phyloP scores from a whole-genome alignment of 2,329 filamentous ascomycete species.

The Diaporthe eres region DNA sequence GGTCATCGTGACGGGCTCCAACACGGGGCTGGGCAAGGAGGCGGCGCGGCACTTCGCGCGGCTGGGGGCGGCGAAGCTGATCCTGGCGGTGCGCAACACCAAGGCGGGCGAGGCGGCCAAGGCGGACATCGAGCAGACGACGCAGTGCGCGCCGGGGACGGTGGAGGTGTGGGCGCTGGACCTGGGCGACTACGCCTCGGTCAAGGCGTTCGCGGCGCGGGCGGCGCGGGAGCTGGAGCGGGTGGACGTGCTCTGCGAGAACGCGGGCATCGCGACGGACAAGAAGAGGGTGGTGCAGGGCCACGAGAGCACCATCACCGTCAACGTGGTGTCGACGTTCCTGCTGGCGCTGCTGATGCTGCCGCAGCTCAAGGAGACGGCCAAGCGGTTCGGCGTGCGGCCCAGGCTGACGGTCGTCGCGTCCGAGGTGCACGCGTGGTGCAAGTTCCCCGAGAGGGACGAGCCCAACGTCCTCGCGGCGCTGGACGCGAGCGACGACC shows the following conservation, averaged over 20 bases:
- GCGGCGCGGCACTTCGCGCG: conserved; percentile 53
- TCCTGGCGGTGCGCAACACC: conserved; percentile 55
- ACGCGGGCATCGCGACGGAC: conserved; percentile 56
- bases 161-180: conserved; percentile 59
- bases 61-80: conserved; percentile 52
- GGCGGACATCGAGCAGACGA: conserved; percentile 43
- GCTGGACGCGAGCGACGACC: conserved; percentile 27
- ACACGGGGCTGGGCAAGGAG: conserved; percentile 58
- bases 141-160: background rate
- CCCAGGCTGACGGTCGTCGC: conserved; percentile 36
- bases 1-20: conserved; percentile 57
- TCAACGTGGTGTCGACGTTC: conserved; percentile 49
- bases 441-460: conserved; percentile 24
- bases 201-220: conserved; percentile 55
- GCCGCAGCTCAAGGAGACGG: conserved; percentile 58
- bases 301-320: conserved; percentile 64
- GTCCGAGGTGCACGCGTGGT: conserved; percentile 32
- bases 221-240: conserved; percentile 51
- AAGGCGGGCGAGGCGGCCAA: conserved; percentile 48
- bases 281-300: conserved; percentile 57
- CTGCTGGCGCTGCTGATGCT: conserved; percentile 62
- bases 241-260: conserved; percentile 61
- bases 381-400: conserved; percentile 35
- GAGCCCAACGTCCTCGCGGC: conserved; percentile 9
- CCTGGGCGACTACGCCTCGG: conserved; percentile 56